Base-by-base conservation (phyloP, 306 rosid genomes). In the Abrus pulchellus region DNA sequence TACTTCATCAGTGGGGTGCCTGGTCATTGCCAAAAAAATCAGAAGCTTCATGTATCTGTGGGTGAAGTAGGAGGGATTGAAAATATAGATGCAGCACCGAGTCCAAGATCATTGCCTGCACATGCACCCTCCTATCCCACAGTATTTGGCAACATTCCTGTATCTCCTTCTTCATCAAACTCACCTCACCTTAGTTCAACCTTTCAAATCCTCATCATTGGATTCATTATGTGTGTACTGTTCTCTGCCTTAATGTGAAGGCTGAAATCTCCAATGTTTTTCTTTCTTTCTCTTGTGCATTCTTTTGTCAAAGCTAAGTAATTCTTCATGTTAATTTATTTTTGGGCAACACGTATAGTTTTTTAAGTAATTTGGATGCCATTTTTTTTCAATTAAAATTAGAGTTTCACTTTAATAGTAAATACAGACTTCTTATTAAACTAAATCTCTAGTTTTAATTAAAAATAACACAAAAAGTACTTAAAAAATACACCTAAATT, bases 1-100 rank as follows among this genome's bases (percentile, higher is more conserved):
- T 95, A 87, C 86, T 95, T 95, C 91, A 93, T 91, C 1, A 93
- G 99, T 84, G 97, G 90, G 12, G 89, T 34, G 27, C 50, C 72
- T 32, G 98, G 94, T 0, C 92, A 88, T 72, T 95, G 99, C 74
- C 87, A 83, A 49, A 90, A 90, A 82, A 85, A 84, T 20, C 98
- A 95, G 79, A 93, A 92, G 89, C 87, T 95, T 73, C 89, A 84
- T 75, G 70, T 95, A 68, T 77, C 86, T 7, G 90, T 90, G 28
- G 83, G 80, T 4, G 79, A 28, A 40, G 64, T 43, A 43, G 72
- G 60, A 86, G 76, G 43, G 74, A n/a, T 2, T 62, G 50, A 80
- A 49, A 60, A 67, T 86, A 7, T 36, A 13, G 72, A 59, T 56
- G 63, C 86, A 10, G 86, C 97, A 6, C 65, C 66, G 66, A 88